phyloP scores from a whole-genome alignment of 2,329 filamentous ascomycete genomes.

The Ophioceras dolichostomum region DNA sequence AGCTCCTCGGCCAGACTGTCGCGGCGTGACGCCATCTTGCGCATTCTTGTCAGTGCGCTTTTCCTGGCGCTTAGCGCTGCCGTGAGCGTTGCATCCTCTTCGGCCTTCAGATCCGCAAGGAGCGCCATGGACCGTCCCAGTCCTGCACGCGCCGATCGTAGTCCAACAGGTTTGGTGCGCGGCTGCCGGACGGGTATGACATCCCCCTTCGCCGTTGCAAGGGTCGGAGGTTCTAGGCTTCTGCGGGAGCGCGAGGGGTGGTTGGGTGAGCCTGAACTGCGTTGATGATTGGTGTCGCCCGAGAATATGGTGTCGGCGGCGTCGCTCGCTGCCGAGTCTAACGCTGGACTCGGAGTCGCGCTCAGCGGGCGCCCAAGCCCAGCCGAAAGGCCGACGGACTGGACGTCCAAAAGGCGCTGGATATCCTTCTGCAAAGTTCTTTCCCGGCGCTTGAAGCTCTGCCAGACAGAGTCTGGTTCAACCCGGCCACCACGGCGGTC shows the following conservation, averaged over 20 bases:
- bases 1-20: constrained; percentile 39
- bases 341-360: constrained; percentile 6
- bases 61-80: constrained; percentile 44
- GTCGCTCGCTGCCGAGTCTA: constrained; percentile 21
- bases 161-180: constrained; percentile 35
- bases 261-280: too few species aligned
- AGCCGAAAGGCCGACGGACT: constrained; percentile 29
- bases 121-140: constrained; percentile 51
- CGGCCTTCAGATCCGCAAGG: constrained; percentile 52
- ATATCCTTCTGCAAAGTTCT: constrained; percentile 31
- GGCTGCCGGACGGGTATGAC: constrained; percentile 52
- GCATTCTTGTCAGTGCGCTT: constrained; percentile 44
- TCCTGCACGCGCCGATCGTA: constrained; percentile 51
- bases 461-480: constrained; percentile 32
- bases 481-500: constrained; percentile 4
- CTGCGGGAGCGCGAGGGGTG: constrained; percentile 26
- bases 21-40: constrained; percentile 36
- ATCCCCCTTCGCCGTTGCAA: constrained; percentile 27
- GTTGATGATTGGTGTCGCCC: background rate
- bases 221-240: constrained; percentile 27
- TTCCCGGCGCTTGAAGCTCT: constrained; percentile 31
- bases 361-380: constrained; percentile 17
- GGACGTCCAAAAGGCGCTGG: constrained; percentile 34
- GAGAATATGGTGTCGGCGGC: too few species aligned
- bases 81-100: constrained; percentile 52